A percentile compares a stretch with the other conserved stretches of the same genome.
Conservation (phyloP, 495 filamentous ascomycete genomes). For the Hypomontagnella submonticulosa region DNA sequence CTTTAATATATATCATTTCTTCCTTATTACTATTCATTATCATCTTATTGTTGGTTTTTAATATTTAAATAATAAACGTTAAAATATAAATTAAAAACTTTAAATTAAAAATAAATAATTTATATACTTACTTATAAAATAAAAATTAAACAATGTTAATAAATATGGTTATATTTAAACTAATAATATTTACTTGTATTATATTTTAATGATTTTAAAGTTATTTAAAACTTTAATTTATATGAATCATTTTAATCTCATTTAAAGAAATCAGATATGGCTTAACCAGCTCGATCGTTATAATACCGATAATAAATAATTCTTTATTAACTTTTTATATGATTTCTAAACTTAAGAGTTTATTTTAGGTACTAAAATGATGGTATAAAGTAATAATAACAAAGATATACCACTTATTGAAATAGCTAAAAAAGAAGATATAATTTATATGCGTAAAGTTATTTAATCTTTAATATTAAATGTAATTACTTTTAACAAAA, state of each 20-base stretch:
- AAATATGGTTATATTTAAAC: neutral
- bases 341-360: conserved; percentile 1
- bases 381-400: neutral
- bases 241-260: neutral
- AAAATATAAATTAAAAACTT: no score
- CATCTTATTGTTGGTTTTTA: no score
- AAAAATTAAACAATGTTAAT: neutral
- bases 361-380: neutral
- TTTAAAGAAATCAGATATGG: neutral
- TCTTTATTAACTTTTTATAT: neutral
- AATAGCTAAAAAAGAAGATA: conserved; percentile 2
- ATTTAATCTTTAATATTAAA: conserved; percentile 3
- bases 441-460: conserved; percentile 3
- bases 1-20: no score
- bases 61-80: no score
- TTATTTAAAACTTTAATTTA: conserved; percentile 2
- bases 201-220: conserved; percentile 3
- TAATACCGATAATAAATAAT: neutral
- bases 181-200: neutral
- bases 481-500: conserved; percentile 4
- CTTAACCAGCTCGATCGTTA: neutral
- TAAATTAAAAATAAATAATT: no score
- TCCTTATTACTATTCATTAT: no score
- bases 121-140: neutral
- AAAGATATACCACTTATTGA: conserved; percentile 1